These are phyloP conservation scores for Fraxinus cuspidata DNA, from an alignment of 257 asterid genomes.

Conservation along the genomic window DNA sequence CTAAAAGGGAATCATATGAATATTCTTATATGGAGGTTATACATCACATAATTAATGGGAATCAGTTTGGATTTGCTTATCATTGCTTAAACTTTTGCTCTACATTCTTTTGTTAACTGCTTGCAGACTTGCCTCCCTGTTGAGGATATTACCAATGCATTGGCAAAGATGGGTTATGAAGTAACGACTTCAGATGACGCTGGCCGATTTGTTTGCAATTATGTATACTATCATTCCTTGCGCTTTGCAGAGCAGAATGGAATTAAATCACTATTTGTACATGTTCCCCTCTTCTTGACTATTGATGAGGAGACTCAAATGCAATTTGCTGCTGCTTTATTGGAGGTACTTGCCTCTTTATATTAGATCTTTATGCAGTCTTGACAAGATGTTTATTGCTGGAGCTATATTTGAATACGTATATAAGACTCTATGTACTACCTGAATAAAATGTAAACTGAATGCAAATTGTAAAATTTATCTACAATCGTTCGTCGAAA, in stretches of 20 bases:
- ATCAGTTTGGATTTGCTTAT: background rate
- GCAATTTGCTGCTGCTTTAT: constrained; percentile 80
- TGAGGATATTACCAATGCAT: constrained; percentile 58
- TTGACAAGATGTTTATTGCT: background rate
- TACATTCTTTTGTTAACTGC: background rate
- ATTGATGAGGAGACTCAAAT: constrained; percentile 92
- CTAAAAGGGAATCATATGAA: background rate
- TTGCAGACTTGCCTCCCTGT: constrained; percentile 71
- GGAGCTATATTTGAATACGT: constrained; percentile 26
- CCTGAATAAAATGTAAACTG: background rate
- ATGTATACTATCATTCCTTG: constrained; percentile 91
- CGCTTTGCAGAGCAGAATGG: constrained; percentile 88
- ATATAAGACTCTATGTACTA: constrained; percentile 2
- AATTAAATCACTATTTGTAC: constrained; percentile 77
- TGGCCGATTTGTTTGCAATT: constrained; percentile 94
- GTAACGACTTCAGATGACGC: constrained; percentile 88
- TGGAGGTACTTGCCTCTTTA: constrained; percentile 75
- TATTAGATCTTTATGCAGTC: constrained; percentile 33
- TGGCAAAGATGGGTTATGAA: constrained; percentile 84
- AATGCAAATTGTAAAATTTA: background rate
- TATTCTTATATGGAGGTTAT: background rate
- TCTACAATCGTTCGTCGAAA: background rate
- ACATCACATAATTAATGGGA: background rate
- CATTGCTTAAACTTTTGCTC: background rate
- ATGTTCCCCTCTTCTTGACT: constrained; percentile 90